phyloP scores from a whole-genome alignment of 2,329 filamentous ascomycete species.

The Fusarium hainanense region DNA sequence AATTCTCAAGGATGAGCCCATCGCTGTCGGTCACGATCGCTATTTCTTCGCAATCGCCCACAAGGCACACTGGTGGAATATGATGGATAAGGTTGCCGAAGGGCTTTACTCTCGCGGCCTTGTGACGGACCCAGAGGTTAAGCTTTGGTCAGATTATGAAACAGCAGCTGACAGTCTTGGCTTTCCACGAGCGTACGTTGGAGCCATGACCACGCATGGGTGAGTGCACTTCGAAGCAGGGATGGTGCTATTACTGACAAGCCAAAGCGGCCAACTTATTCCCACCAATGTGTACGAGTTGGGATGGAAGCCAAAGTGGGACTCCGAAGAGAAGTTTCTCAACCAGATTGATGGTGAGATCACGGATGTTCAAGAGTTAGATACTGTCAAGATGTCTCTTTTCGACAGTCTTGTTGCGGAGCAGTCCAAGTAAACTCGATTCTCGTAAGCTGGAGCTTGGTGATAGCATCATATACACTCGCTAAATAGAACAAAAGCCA shows the following conservation, averaged over 20 bases:
- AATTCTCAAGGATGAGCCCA: conserved; percentile 43
- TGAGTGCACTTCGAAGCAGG: background rate
- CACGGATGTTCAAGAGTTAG: conserved; percentile 18
- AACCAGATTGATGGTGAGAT: conserved; percentile 18
- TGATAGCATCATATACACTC: background rate
- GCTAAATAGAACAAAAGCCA: background rate
- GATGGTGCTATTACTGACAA: background rate
- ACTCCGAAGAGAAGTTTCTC: conserved; percentile 13
- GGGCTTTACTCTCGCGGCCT: conserved; percentile 47
- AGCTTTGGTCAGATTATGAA: conserved; percentile 48
- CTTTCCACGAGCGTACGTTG: conserved; percentile 41
- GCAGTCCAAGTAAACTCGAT: background rate
- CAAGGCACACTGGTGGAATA: conserved; percentile 44
- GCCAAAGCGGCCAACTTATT: conserved; percentile 4
- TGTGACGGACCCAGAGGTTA: conserved; percentile 38
- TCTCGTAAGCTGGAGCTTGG: background rate
- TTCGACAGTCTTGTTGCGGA: conserved; percentile 12
- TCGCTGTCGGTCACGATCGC: conserved; percentile 47
- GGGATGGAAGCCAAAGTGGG: conserved; percentile 29
- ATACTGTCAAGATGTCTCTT: conserved; percentile 27
- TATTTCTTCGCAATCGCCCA: conserved; percentile 52
- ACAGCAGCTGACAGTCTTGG: conserved; percentile 47
- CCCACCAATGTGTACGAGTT: conserved; percentile 9
- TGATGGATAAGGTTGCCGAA: conserved; percentile 45
- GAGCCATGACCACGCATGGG: conserved; percentile 25